These are phyloP conservation scores for Seiridium cupressi DNA, from an alignment of 2,329 filamentous ascomycete species.

Conservation along the genomic window DNA sequence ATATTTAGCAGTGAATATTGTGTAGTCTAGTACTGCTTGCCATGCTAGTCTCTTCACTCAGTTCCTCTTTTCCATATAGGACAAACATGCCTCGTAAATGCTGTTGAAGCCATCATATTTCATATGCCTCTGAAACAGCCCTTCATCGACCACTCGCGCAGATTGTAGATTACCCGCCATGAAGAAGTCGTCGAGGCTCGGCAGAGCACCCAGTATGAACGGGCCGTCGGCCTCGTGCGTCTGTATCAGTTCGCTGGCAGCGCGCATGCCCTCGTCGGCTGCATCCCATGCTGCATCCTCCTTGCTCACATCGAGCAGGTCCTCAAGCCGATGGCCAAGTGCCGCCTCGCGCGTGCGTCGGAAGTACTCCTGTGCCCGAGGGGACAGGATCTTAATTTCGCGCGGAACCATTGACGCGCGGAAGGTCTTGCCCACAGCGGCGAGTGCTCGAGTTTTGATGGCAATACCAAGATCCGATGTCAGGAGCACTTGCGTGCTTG, in stretches of 20 bases:
- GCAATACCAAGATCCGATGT: slow-evolving; percentile 8
- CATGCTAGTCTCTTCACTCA: neutral
- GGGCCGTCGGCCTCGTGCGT: slow-evolving; percentile 32
- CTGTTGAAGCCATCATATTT: slow-evolving; percentile 21
- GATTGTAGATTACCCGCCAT: slow-evolving; percentile 31
- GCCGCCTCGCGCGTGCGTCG: slow-evolving; percentile 31
- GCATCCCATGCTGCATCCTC: slow-evolving; percentile 27
- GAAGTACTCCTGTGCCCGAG: slow-evolving; percentile 34
- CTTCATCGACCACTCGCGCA: slow-evolving; percentile 2
- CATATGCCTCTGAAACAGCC: slow-evolving; percentile 16
- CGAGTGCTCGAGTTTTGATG: slow-evolving; percentile 4
- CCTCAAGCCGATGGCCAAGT: slow-evolving; percentile 25
- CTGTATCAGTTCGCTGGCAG: slow-evolving; percentile 29
- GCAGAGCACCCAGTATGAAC: slow-evolving; percentile 34
- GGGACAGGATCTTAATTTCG: slow-evolving; percentile 33
- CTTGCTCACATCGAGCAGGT: slow-evolving; percentile 24
- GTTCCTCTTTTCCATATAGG: slow-evolving; percentile 16
- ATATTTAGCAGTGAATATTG: no score
- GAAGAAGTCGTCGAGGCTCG: slow-evolving; percentile 35
- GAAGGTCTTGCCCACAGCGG: slow-evolving; percentile 22
- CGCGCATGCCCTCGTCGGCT: slow-evolving; percentile 22
- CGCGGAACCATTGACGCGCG: slow-evolving; percentile 32
- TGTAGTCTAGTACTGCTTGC: no score
- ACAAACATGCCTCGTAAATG: slow-evolving; percentile 17
- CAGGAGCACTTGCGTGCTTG: slow-evolving; percentile 27